Evolutionary conservation across 257 asterid species (phyloP).

Genomic region (Solanum gandarillasii): DNA sequence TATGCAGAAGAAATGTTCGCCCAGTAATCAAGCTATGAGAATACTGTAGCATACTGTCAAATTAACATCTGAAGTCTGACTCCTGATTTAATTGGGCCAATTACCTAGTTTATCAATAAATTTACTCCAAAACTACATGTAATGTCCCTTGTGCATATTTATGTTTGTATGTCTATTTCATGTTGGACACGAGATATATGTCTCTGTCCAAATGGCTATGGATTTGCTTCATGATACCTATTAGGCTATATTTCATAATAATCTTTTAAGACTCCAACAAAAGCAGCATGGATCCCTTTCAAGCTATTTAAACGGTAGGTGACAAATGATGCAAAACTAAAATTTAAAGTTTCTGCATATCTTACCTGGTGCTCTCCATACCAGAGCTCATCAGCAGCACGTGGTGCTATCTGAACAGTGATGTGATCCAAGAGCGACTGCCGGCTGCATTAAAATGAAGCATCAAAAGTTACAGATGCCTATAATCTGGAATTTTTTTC

Average conservation of each 20-base stretch:
- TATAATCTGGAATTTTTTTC: background rate
- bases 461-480: background rate
- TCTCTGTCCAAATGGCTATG: background rate
- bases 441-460: conserved; percentile 48
- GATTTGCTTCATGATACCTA: background rate
- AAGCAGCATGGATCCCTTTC: background rate
- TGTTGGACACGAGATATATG: background rate
- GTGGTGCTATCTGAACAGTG: conserved; percentile 88
- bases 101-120: background rate
- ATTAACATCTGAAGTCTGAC: background rate
- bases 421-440: conserved; percentile 91
- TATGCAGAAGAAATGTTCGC: background rate
- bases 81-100: background rate
- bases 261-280: background rate
- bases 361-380: conserved; percentile 75
- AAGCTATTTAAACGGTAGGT: background rate
- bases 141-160: background rate
- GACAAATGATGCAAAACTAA: background rate
- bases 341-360: background rate
- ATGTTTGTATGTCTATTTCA: background rate
- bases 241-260: background rate
- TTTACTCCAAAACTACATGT: background rate
- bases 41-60: background rate
- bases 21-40: background rate
- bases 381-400: conserved; percentile 97